These are phyloP conservation scores for Gracilaria domingensis DNA, from an alignment of 23 red algal species.

Conservation along the genomic window DNA sequence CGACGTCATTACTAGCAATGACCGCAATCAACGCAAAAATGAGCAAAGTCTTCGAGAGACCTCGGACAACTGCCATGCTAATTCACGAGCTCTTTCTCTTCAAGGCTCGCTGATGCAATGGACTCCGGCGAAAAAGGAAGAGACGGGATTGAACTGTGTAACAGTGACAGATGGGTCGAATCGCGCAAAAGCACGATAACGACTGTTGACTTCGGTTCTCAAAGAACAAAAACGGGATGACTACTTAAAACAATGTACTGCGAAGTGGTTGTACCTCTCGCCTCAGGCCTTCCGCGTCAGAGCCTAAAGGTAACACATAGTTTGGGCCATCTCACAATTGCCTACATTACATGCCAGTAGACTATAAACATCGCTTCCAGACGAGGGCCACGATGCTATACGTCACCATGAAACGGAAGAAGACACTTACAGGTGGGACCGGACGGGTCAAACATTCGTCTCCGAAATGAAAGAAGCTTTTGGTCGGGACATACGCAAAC, in stretches of 20 bases:
- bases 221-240: background rate
- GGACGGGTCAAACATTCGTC: background rate
- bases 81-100: background rate
- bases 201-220: constrained; percentile 14
- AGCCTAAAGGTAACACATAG: background rate
- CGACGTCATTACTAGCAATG: constrained; percentile 6
- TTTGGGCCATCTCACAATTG: background rate
- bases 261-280: constrained; percentile 18
- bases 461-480: background rate
- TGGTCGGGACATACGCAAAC: background rate
- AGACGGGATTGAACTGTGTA: background rate
- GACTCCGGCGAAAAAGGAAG: background rate
- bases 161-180: background rate
- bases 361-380: constrained; percentile 11
- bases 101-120: background rate
- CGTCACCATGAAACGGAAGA: background rate
- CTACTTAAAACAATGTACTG: background rate
- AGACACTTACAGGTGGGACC: background rate
- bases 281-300: background rate
- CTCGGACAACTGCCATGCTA: constrained; percentile 32
- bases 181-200: constrained; percentile 26
- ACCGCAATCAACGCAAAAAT: constrained; percentile 22
- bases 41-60: constrained; percentile 28
- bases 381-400: background rate
- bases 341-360: background rate